A percentile compares a stretch with the other conserved stretches of the same genome.
Conservation (phyloP, 129 eudicot genomes). For the Smallanthus sonchifolius region DNA sequence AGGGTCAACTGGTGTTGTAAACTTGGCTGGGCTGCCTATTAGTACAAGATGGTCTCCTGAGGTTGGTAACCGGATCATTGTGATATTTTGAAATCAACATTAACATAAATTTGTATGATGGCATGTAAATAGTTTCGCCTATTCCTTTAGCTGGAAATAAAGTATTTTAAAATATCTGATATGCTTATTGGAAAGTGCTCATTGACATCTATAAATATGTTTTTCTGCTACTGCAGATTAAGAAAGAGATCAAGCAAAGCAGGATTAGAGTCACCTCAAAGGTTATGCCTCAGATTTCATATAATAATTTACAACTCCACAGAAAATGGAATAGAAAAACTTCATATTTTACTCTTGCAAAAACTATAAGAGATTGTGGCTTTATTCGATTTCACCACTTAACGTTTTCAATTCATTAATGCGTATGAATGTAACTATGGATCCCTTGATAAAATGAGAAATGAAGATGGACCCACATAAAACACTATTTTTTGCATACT, state of each 20-base stretch:
- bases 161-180: neutral
- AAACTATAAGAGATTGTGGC: neutral
- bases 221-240: too few relatives aligned
- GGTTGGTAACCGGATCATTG: slow-evolving; percentile 41
- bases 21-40: slow-evolving; percentile 91
- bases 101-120: neutral
- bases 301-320: neutral
- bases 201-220: too few relatives aligned
- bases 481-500: neutral
- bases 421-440: neutral
- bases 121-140: neutral
- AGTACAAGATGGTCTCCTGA: slow-evolving; percentile 99
- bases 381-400: neutral
- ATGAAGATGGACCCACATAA: slow-evolving; percentile 2
- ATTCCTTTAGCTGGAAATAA: neutral
- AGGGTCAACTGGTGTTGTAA: slow-evolving; percentile 91
- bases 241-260: slow-evolving; percentile 93
- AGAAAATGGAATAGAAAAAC: slow-evolving; percentile 10
- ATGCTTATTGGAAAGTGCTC: neutral
- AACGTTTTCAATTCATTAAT: neutral
- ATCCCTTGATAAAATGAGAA: neutral
- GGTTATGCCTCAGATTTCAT: slow-evolving; percentile 37
- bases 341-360: slow-evolving; percentile 2
- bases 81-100: neutral
- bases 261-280: slow-evolving; percentile 87